Percentiles rank a stretch among this genome's conserved stretches.
phyloP scores from a whole-genome alignment of 139 green algal genomes.

The Pleodorina starrii region DNA sequence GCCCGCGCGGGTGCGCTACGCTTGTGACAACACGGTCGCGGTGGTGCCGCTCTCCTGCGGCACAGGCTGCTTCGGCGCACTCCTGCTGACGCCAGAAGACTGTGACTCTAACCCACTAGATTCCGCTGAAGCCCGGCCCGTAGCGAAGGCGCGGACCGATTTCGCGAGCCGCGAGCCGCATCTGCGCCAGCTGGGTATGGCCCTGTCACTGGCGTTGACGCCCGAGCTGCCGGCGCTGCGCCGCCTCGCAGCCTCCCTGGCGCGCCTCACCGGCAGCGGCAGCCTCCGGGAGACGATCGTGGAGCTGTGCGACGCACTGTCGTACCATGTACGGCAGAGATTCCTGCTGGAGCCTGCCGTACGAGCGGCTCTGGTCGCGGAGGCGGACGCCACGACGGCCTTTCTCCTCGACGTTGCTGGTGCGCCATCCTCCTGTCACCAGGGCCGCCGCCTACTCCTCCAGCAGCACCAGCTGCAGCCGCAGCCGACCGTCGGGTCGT shows the following conservation, averaged over 20 bases:
- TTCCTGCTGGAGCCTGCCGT: constrained; percentile 6
- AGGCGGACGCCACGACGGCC: background rate
- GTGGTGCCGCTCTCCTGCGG: constrained; percentile 2
- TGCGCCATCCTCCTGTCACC: background rate
- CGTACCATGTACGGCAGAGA: background rate
- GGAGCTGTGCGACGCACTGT: background rate
- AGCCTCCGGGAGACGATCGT: background rate
- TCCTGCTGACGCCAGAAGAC: background rate
- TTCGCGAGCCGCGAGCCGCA: background rate
- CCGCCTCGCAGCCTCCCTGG: background rate
- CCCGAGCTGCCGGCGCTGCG: background rate
- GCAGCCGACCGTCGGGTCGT: background rate
- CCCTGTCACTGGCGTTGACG: background rate
- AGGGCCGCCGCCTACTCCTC: background rate
- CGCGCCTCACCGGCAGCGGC: background rate
- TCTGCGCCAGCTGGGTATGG: background rate
- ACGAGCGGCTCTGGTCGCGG: background rate
- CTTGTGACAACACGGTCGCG: background rate
- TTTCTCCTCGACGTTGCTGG: background rate
- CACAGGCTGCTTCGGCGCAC: background rate
- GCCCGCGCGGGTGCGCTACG: background rate
- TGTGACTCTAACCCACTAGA: no score
- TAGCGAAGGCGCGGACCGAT: no score
- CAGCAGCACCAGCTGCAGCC: background rate
- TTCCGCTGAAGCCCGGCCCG: no score